A percentile compares a stretch with the other conserved stretches of the same genome.
phyloP scores from a whole-genome alignment of 306 rosid species.

The Hippophae gyantsensis region DNA sequence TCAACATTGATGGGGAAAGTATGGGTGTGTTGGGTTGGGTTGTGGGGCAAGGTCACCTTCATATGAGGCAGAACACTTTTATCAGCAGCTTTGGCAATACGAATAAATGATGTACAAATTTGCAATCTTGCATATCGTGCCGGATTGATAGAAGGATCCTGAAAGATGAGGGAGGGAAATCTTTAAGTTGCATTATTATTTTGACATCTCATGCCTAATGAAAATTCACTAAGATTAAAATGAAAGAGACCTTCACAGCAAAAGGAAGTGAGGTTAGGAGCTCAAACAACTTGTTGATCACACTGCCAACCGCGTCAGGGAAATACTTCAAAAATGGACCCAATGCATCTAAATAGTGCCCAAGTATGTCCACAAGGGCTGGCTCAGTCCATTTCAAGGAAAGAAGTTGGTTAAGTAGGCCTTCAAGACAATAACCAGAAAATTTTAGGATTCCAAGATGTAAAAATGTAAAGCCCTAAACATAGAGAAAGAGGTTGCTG shows the following conservation, averaged over 20 bases:
- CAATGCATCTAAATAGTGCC: slow-evolving; percentile 79
- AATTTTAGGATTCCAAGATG: slow-evolving; percentile 11
- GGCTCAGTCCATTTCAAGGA: slow-evolving; percentile 86
- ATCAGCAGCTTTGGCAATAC: slow-evolving; percentile 88
- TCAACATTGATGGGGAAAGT: no score
- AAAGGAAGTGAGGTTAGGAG: slow-evolving; percentile 81
- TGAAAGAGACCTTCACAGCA: slow-evolving; percentile 40
- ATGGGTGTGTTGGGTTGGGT: no score
- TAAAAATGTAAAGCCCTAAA: slow-evolving; percentile 7
- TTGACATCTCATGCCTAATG: slow-evolving; percentile 1
- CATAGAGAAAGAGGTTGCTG: slow-evolving; percentile 15
- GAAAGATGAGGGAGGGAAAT: slow-evolving; percentile 22
- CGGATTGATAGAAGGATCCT: slow-evolving; percentile 65
- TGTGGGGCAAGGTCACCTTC: slow-evolving; percentile 48
- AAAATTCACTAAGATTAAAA: slow-evolving; percentile 16
- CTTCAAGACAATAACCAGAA: slow-evolving; percentile 36
- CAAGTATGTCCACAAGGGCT: slow-evolving; percentile 75
- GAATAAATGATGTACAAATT: slow-evolving; percentile 87
- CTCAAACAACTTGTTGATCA: slow-evolving; percentile 81
- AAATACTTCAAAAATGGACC: slow-evolving; percentile 82
- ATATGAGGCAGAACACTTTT: slow-evolving; percentile 91
- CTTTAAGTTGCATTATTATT: slow-evolving; percentile 14
- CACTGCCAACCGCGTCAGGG: slow-evolving; percentile 88
- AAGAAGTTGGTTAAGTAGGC: slow-evolving; percentile 79
- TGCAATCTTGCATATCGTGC: slow-evolving; percentile 90